These are phyloP conservation scores for Suillus americanus DNA, from an alignment of 768 basidiomycete species.

Conservation along the genomic window DNA sequence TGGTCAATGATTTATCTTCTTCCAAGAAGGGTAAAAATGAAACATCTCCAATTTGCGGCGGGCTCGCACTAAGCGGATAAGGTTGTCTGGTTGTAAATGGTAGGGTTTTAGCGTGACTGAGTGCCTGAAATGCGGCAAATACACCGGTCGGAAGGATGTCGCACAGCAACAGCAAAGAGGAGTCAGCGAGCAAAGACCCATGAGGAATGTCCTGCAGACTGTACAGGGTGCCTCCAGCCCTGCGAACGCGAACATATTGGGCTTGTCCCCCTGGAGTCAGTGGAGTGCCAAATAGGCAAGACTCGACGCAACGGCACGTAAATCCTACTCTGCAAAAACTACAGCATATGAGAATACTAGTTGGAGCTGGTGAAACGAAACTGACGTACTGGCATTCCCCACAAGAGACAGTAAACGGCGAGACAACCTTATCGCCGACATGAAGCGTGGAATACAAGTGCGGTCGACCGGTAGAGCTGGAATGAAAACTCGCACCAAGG, in stretches of 20 bases:
- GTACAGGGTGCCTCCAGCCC: conserved; percentile 76
- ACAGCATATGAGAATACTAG: not conserved
- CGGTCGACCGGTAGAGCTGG: conserved; percentile 49
- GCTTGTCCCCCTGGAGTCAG: conserved; percentile 73
- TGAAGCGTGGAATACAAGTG: conserved; percentile 60
- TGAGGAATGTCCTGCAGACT: conserved; percentile 51
- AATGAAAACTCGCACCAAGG: conserved; percentile 59
- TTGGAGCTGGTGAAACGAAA: not conserved
- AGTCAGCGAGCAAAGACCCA: conserved; percentile 57
- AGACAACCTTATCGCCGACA: conserved; percentile 75
- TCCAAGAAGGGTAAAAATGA: conserved; percentile 30
- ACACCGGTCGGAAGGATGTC: conserved; percentile 82
- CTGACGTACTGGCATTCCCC: conserved; percentile 77
- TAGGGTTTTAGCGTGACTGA: conserved; percentile 70
- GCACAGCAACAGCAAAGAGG: conserved; percentile 67
- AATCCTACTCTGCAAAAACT: conserved; percentile 76
- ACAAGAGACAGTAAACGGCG: conserved; percentile 80
- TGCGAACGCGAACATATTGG: conserved; percentile 77
- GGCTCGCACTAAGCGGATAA: conserved; percentile 46
- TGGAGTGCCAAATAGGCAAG: conserved; percentile 65
- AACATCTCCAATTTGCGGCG: conserved; percentile 7
- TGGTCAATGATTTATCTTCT: conserved; percentile 53
- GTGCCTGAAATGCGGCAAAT: conserved; percentile 70
- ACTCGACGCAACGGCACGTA: conserved; percentile 64
- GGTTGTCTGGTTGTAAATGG: conserved; percentile 58